phyloP scores from a whole-genome alignment of 139 green algal genomes.

The Auxenochlorella pyrenoidosa region DNA sequence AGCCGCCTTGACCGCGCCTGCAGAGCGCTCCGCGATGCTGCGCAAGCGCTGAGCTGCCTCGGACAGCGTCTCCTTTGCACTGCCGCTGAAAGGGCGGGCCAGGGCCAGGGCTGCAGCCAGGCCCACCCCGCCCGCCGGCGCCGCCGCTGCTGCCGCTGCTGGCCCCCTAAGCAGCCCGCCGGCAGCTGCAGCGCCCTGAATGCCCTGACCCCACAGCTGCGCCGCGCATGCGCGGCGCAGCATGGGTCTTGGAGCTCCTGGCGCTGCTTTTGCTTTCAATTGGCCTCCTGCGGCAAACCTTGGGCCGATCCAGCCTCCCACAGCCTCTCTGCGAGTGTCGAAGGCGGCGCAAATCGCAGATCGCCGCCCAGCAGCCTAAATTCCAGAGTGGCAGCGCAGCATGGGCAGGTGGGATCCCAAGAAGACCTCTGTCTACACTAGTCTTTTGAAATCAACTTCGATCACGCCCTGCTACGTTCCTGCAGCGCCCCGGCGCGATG shows the following conservation, averaged over 20 bases:
- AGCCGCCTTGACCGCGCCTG: not conserved
- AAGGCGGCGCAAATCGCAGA: too few relatives aligned
- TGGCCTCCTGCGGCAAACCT: too few relatives aligned
- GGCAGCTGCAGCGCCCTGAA: not conserved
- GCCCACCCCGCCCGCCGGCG: not conserved
- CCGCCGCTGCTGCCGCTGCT: not conserved
- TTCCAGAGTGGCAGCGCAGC: too few relatives aligned
- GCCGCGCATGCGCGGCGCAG: conserved; percentile 1
- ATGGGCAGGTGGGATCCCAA: not conserved
- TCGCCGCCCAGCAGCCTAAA: too few relatives aligned
- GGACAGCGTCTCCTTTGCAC: not conserved
- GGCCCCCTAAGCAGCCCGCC: not conserved
- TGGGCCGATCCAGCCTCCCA: too few relatives aligned
- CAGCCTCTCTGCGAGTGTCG: too few relatives aligned
- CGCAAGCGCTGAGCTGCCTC: not conserved
- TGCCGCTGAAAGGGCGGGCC: not conserved
- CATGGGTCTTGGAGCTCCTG: too few relatives aligned
- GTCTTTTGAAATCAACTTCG: not conserved
- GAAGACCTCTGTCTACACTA: too few relatives aligned
- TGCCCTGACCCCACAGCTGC: not conserved
- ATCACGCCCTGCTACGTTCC: not conserved
- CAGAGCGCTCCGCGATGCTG: not conserved
- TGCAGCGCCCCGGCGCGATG: not conserved
- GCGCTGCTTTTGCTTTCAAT: too few relatives aligned
- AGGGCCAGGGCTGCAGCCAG: not conserved